phyloP scores from a whole-genome alignment of 352 stramenopile species.

The Peronospora farinosa region DNA sequence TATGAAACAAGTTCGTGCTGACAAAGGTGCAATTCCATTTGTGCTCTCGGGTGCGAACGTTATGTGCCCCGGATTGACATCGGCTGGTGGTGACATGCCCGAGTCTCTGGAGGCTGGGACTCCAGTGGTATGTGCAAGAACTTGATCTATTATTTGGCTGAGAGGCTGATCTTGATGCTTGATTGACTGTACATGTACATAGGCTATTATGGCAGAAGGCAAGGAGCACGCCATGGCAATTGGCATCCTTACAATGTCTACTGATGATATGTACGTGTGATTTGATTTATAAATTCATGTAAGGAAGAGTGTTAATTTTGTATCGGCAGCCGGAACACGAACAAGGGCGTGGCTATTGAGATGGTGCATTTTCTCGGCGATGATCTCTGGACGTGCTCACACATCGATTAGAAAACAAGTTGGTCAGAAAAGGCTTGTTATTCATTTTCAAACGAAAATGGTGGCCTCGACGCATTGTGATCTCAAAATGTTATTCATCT shows the following conservation, averaged over 20 bases:
- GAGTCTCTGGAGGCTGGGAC: constrained; percentile 77
- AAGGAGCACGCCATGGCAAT: constrained; percentile 96
- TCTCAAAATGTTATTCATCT: neutral
- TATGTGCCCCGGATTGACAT: constrained; percentile 98
- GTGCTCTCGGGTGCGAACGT: constrained; percentile 96
- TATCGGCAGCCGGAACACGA: constrained; percentile 78
- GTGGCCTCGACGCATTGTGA: neutral
- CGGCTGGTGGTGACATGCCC: constrained; percentile 90
- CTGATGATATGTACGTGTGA: constrained; percentile 88
- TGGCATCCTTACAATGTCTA: constrained; percentile 94
- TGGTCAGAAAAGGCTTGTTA: constrained; percentile 2
- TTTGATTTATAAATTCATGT: neutral
- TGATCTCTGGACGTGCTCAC: constrained; percentile 89
- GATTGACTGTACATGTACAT: neutral
- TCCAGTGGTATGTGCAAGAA: constrained; percentile 61
- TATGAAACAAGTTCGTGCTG: constrained; percentile 91
- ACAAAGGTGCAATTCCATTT: constrained; percentile 98
- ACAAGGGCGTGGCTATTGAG: constrained; percentile 96
- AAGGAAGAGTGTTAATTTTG: neutral
- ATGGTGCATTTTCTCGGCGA: constrained; percentile 96
- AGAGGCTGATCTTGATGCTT: constrained; percentile 4
- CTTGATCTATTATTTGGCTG: neutral
- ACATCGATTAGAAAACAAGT: constrained; percentile 54
- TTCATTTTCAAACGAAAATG: neutral
- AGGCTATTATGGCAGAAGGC: constrained; percentile 95